phyloP scores from a whole-genome alignment of 2,329 filamentous ascomycete genomes.

The Colletotrichum orchidophilum region DNA sequence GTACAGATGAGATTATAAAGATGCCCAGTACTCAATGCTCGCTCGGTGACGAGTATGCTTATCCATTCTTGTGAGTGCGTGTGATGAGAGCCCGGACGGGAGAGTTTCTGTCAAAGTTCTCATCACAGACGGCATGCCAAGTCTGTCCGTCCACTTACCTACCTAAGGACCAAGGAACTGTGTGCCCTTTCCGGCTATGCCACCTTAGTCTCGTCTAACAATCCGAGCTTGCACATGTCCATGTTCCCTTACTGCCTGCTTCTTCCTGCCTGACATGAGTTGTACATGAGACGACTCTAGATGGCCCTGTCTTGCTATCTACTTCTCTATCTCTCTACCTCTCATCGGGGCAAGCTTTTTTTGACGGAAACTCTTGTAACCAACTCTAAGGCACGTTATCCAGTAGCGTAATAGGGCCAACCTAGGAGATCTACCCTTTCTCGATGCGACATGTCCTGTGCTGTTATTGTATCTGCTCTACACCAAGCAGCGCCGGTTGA shows the following conservation, averaged over 20 bases:
- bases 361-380: background rate
- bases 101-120: background rate
- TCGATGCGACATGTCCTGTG: slow-evolving; percentile 1
- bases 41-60: background rate
- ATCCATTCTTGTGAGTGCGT: no score
- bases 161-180: background rate
- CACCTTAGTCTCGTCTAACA: background rate
- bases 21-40: background rate
- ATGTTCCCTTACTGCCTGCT: background rate
- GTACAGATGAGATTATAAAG: background rate
- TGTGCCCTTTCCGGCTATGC: background rate
- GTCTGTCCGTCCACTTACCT: background rate
- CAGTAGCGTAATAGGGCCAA: background rate
- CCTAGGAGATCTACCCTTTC: background rate
- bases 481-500: background rate
- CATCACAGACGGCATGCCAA: background rate
- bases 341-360: background rate
- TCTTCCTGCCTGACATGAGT: background rate
- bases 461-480: no score
- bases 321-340: background rate
- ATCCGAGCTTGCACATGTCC: background rate
- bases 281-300: background rate
- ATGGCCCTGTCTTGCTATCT: background rate
- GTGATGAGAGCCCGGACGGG: background rate
- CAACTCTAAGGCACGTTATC: background rate